These are phyloP conservation scores for Wickerhamiella kurtzmanii DNA, from an alignment of 805 yeast species.

Conservation along the genomic window DNA sequence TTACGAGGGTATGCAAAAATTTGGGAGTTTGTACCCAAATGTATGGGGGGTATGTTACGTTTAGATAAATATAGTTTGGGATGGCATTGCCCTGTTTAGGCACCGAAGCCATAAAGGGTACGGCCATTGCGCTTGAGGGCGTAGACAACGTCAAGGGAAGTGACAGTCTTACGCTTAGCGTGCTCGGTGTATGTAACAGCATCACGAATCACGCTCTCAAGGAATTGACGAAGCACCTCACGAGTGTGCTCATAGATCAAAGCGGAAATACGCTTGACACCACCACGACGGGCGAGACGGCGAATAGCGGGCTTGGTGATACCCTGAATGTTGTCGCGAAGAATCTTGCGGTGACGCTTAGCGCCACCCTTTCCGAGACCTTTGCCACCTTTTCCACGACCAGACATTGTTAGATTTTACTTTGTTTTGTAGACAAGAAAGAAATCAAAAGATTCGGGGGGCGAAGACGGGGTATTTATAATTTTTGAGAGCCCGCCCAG, in stretches of 20 bases:
- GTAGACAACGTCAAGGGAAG: slow-evolving; percentile 95
- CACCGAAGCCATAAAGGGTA: slow-evolving; percentile 99
- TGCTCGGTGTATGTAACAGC: slow-evolving; percentile 99
- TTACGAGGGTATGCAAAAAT: too few relatives aligned
- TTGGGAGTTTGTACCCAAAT: neutral
- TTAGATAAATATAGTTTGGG: neutral
- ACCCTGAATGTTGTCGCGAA: slow-evolving; percentile 99
- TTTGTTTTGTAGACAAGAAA: neutral
- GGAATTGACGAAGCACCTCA: slow-evolving; percentile 88
- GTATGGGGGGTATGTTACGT: neutral
- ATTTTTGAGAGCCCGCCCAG: neutral
- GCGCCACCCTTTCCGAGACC: slow-evolving; percentile 99
- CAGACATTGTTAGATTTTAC: slow-evolving; percentile 53
- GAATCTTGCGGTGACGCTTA: slow-evolving; percentile 98
- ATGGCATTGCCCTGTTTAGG: slow-evolving; percentile 42
- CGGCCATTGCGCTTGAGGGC: slow-evolving; percentile 99
- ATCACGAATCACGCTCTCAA: slow-evolving; percentile 95
- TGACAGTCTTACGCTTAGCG: slow-evolving; percentile 99
- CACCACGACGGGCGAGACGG: slow-evolving; percentile 99
- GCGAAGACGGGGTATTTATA: neutral
- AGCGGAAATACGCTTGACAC: slow-evolving; percentile 99
- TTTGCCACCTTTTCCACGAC: slow-evolving; percentile 99
- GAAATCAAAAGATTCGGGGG: too few relatives aligned
- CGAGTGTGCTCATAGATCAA: slow-evolving; percentile 98
- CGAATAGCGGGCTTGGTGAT: slow-evolving; percentile 99